A percentile compares a stretch with the other conserved stretches of the same genome.
Evolutionary conservation across 2,329 filamentous ascomycete species (phyloP).

Genomic region (Claviceps monticola): DNA sequence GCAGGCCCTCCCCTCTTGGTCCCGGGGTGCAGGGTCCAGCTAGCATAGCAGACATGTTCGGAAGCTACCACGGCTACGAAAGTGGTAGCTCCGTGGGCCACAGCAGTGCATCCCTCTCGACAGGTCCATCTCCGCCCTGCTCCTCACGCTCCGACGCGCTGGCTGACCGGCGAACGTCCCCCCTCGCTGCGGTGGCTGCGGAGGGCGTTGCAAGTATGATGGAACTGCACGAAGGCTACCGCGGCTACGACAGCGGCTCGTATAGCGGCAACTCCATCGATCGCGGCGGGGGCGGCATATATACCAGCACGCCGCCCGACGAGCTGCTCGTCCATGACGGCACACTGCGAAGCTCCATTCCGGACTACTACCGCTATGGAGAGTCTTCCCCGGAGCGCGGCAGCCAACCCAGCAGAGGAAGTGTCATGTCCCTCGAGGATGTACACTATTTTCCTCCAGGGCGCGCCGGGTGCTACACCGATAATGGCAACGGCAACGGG

Average conservation of each 20-base stretch:
- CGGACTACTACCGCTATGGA: slow-evolving; percentile 19
- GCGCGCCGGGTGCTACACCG: background rate
- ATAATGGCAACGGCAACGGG: background rate
- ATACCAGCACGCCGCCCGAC: slow-evolving; percentile 6
- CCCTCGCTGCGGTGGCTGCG: background rate
- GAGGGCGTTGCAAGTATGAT: background rate
- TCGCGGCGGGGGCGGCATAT: slow-evolving; percentile 4
- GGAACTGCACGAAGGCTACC: slow-evolving; percentile 1
- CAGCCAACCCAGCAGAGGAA: background rate
- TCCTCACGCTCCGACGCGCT: background rate
- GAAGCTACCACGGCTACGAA: slow-evolving; percentile 3
- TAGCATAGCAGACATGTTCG: background rate
- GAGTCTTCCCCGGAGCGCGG: slow-evolving; percentile 9
- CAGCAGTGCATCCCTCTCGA: background rate
- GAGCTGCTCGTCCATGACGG: slow-evolving; percentile 9
- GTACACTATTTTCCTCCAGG: slow-evolving; percentile 1
- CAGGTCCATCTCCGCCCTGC: background rate
- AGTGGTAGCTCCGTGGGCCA: background rate
- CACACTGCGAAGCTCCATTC: slow-evolving; percentile 8
- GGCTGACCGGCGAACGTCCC: background rate
- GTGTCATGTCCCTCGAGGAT: slow-evolving; percentile 1
- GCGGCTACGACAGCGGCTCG: background rate
- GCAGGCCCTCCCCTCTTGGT: background rate
- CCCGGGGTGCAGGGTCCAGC: background rate
- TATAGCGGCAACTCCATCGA: background rate